A percentile compares a stretch with the other conserved stretches of the same genome.
Conservation (phyloP, 78 protist species). For the Creolimax fragrantissima region DNA sequence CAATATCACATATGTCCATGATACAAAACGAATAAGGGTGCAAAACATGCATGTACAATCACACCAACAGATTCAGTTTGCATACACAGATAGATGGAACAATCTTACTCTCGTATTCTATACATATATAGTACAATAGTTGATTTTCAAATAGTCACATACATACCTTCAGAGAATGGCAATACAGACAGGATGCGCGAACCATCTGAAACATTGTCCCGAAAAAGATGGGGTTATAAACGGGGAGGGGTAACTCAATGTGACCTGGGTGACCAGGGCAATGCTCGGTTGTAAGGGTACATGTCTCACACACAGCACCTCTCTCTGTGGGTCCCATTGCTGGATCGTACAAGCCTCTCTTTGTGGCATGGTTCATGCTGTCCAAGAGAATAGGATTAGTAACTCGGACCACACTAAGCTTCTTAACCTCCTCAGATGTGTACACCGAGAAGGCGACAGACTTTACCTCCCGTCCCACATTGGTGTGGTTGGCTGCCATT, state of each 20-base stretch:
- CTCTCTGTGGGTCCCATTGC: constrained; percentile 72
- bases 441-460: constrained; percentile 24
- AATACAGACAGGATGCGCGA: constrained; percentile 62
- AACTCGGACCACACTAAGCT: constrained; percentile 34
- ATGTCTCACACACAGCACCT: constrained; percentile 59
- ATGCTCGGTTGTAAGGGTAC: constrained; percentile 44
- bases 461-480: not conserved
- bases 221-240: constrained; percentile 72
- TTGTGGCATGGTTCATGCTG: constrained; percentile 34
- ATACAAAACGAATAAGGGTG: no score
- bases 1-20: no score
- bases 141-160: no score
- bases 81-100: no score
- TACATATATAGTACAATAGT: no score
- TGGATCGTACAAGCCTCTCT: constrained; percentile 82
- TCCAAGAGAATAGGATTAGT: constrained; percentile 58
- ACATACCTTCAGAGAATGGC: constrained; percentile 53
- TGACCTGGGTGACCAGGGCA: constrained; percentile 97
- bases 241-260: constrained; percentile 73
- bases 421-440: constrained; percentile 27
- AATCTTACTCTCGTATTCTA: not conserved
- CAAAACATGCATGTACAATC: no score
- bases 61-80: no score
- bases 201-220: constrained; percentile 45
- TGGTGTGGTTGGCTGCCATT: not conserved